Evolutionary conservation across 495 filamentous ascomycete genomes (phyloP), one percentile per base, ranked within the genome.

Genomic region (Talaromyces adpressus): DNA sequence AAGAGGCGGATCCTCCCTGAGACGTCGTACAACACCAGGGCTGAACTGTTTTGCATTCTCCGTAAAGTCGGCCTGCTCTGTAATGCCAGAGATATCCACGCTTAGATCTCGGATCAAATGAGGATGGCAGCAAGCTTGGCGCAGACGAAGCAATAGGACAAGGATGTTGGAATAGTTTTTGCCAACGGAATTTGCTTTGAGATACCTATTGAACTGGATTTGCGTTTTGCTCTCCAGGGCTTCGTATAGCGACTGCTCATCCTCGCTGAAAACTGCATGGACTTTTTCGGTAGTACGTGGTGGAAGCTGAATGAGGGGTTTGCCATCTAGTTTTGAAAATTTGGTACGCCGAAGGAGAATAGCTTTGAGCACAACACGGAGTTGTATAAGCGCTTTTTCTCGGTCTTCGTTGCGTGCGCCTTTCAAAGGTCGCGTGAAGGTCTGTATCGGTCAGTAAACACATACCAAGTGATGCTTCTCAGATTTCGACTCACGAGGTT

Each of bases 321-420:
- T 79, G 8, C 93, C 93, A 75, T 97, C 92, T 66, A 97, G 89
- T 64, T 83, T 77, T 6, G 92, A 92, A 11, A 80, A 82, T 75
- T 97, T 97, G 11, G 88, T 95, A 9, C 94, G 86, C 18, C 94
- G 88, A 47, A 97, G 79, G 65, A 97, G 86, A 45, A 92, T 87
- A 11, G 92, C 91, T 70, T 93, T 92, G 62, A 97, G 83, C 7
- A 97, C 71, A 12, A 87, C 85, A 63, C 91, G 91, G 5, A 98
- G 77, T 66, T 90, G 87, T 52, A 74, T 74, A 82, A 97, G 89
- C 5, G 85, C 84, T 25, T 74, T 73, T 9, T 82, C 69, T 16
- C 73, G 72, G 12, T 67, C 64, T 4, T 69, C 29, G 6, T 69
- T 4, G 68, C 32, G 5, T 70, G 65, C 41, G 66, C 67, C 22